Evolutionary conservation across 2,329 filamentous ascomycete species (phyloP).

Genomic region (Beauveria brongniartii): DNA sequence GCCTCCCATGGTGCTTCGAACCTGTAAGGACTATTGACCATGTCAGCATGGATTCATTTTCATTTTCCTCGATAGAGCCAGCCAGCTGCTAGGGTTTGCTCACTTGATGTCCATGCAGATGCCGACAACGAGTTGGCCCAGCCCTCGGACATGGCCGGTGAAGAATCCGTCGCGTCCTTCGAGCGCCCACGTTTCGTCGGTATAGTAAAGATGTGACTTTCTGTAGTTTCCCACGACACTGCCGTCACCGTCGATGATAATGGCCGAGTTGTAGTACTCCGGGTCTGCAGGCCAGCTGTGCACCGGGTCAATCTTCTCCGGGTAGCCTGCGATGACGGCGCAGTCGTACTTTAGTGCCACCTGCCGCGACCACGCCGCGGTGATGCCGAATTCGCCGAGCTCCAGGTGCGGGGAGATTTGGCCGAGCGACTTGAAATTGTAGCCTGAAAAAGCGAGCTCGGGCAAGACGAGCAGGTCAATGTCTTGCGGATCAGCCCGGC

Average conservation of each 20-base stretch:
- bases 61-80: rapidly evolving
- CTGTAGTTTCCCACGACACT: slow-evolving; percentile 54
- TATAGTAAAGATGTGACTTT: slow-evolving; percentile 49
- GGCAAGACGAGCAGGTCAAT: slow-evolving; percentile 67
- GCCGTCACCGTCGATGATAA: slow-evolving; percentile 50
- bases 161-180: slow-evolving; percentile 43
- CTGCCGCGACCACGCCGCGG: slow-evolving; percentile 61
- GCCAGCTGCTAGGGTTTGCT: slow-evolving; percentile 9
- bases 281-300: slow-evolving; percentile 41
- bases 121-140: slow-evolving; percentile 43
- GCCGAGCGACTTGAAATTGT: slow-evolving; percentile 65
- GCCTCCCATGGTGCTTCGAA: slow-evolving; percentile 12
- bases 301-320: slow-evolving; percentile 53
- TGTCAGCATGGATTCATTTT: no score
- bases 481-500: slow-evolving; percentile 38
- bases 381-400: slow-evolving; percentile 54
- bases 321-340: slow-evolving; percentile 64
- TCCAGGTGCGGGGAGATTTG: slow-evolving; percentile 65
- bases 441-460: slow-evolving; percentile 70
- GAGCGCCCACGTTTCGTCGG: slow-evolving; percentile 50
- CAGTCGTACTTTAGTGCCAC: slow-evolving; percentile 60
- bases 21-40: slow-evolving; percentile 3
- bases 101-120: slow-evolving; percentile 52
- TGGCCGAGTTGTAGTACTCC: slow-evolving; percentile 46
- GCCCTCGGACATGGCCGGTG: slow-evolving; percentile 27